Percentiles rank a stretch among this genome's conserved stretches.
Conservation (phyloP, 768 basidiomycete species). For the Cyathus striatus region DNA sequence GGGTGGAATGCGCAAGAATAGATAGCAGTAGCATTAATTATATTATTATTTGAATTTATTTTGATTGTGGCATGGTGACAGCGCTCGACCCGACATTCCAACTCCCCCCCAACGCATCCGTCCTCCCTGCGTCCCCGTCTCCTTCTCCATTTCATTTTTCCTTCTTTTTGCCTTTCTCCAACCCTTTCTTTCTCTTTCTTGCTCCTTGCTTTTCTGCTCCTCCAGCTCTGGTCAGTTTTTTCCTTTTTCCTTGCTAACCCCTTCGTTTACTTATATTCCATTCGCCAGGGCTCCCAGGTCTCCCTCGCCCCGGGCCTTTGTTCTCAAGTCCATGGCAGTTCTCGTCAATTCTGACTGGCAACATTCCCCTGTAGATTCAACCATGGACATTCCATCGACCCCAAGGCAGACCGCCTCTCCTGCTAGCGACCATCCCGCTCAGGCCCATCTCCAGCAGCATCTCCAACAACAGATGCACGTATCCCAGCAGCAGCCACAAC, state of each 20-base stretch:
- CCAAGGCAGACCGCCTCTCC: conserved; percentile 60
- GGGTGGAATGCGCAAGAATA: too few relatives aligned
- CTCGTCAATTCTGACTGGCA: conserved; percentile 77
- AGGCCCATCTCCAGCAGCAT: conserved; percentile 5
- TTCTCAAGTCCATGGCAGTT: conserved; percentile 73
- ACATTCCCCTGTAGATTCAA: conserved; percentile 52
- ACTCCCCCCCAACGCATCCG: conserved; percentile 17
- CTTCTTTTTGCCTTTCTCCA: too few relatives aligned
- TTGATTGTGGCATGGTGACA: conserved; percentile 30
- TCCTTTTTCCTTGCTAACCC: neutral
- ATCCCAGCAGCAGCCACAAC: conserved; percentile 24
- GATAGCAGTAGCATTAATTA: too few relatives aligned
- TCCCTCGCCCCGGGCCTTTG: conserved; percentile 37
- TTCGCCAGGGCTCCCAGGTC: too few relatives aligned
- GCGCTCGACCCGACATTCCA: conserved; percentile 28
- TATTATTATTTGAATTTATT: conserved; percentile 25
- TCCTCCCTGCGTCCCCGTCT: too few relatives aligned
- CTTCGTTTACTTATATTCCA: neutral
- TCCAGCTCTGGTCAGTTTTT: too few relatives aligned
- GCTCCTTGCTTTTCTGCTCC: too few relatives aligned
- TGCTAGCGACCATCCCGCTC: conserved; percentile 37
- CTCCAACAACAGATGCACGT: conserved; percentile 14
- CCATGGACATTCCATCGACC: conserved; percentile 54
- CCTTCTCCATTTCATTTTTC: too few relatives aligned
- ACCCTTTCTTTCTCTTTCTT: too few relatives aligned